phyloP scores from a whole-genome alignment of 306 rosid genomes.

The Vicia sativa region DNA sequence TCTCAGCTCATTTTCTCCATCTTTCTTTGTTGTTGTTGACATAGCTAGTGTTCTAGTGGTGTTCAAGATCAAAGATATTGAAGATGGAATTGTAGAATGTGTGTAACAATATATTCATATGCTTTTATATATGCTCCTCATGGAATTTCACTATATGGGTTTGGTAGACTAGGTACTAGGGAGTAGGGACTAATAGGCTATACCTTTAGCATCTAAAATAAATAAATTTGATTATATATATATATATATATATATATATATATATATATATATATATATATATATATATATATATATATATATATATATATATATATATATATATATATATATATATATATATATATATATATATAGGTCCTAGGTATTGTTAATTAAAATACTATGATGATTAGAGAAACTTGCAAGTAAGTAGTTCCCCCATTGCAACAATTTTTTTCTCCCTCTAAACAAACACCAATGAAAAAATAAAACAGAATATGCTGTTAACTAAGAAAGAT shows the following conservation, averaged over 20 bases:
- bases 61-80: constrained; percentile 32
- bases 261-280: too few species aligned
- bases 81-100: constrained; percentile 11
- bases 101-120: constrained; percentile 39
- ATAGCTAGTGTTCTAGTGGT: constrained; percentile 44
- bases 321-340: too few species aligned
- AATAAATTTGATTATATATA: constrained; percentile 31
- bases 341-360: too few species aligned
- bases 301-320: too few species aligned
- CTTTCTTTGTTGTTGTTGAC: constrained; percentile 53
- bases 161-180: constrained; percentile 36
- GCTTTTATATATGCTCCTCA: constrained; percentile 34
- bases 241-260: too few species aligned
- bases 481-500: constrained; percentile 10
- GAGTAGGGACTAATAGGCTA: constrained; percentile 39
- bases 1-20: constrained; percentile 62
- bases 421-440: too few species aligned
- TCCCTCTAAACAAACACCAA: constrained; percentile 24
- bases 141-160: constrained; percentile 48
- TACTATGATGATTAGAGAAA: too few species aligned
- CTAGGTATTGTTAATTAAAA: too few species aligned
- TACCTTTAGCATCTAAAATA: constrained; percentile 41
- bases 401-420: too few species aligned
- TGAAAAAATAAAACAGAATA: constrained; percentile 30
- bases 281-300: too few species aligned